Percentiles rank a stretch among this genome's conserved stretches.
Evolutionary conservation across 2,329 filamentous ascomycete genomes (phyloP).

Genomic region (Exophiala mesophila): DNA sequence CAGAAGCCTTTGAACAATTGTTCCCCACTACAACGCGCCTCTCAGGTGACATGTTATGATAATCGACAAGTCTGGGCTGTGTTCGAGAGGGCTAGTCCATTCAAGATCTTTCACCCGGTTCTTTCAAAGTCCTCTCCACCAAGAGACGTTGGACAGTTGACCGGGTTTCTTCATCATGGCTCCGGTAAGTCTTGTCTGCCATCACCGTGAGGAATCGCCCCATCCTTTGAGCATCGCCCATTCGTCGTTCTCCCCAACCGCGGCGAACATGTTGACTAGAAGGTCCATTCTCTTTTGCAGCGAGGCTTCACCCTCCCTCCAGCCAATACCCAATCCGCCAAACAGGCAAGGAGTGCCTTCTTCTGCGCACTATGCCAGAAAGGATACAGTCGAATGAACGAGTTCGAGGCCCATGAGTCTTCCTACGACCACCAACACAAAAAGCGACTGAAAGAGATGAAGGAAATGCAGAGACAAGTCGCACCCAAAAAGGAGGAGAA

Average conservation of each 20-base stretch:
- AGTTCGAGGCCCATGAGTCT: constrained; percentile 89
- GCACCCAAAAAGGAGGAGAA: constrained; percentile 41
- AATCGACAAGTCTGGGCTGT: too few species aligned
- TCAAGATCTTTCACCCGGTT: too few species aligned
- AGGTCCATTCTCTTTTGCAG: constrained; percentile 6
- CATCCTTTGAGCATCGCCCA: not conserved
- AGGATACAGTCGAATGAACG: constrained; percentile 90
- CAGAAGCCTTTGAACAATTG: too few species aligned
- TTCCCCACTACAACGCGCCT: too few species aligned
- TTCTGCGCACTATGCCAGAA: constrained; percentile 86
- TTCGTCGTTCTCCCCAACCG: not conserved
- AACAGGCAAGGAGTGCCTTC: constrained; percentile 73
- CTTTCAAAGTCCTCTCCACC: constrained; percentile 7
- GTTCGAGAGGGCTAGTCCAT: too few species aligned
- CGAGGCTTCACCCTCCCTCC: constrained; percentile 39
- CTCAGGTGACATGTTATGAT: too few species aligned
- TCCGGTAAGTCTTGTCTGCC: constrained; percentile 33
- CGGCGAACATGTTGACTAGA: constrained; percentile 22
- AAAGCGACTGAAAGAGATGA: constrained; percentile 53
- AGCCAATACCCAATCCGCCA: constrained; percentile 57
- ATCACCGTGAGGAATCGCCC: not conserved
- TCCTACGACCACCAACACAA: constrained; percentile 96
- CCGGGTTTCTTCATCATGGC: constrained; percentile 26
- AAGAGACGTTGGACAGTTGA: constrained; percentile 11
- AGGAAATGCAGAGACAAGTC: constrained; percentile 36